Evolutionary conservation across 495 filamentous ascomycete genomes (phyloP).

Genomic region (Evansstolkia leycettana): DNA sequence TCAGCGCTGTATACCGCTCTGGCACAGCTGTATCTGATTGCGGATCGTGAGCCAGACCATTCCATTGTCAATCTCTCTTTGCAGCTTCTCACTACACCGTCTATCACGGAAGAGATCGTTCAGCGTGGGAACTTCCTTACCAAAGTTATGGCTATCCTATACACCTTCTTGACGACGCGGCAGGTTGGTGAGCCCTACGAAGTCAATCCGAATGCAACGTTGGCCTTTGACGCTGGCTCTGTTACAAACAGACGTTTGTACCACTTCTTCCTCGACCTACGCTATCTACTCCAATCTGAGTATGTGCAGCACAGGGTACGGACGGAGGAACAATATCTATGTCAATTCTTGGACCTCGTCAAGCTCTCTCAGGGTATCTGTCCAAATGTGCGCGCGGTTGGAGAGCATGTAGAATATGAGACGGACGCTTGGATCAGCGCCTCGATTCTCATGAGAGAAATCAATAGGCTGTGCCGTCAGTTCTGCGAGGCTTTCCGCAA

Average conservation of each 20-base stretch:
- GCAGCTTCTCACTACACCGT: slow-evolving; percentile 92
- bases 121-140: slow-evolving; percentile 94
- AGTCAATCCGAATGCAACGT: slow-evolving; percentile 65
- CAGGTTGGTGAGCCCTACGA: slow-evolving; percentile 90
- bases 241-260: slow-evolving; percentile 91
- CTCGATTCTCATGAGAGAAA: slow-evolving; percentile 83
- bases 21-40: slow-evolving; percentile 90
- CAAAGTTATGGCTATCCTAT: slow-evolving; percentile 87
- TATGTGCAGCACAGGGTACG: slow-evolving; percentile 76
- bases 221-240: slow-evolving; percentile 86
- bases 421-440: slow-evolving; percentile 97
- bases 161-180: slow-evolving; percentile 90
- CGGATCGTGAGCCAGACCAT: slow-evolving; percentile 92
- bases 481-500: slow-evolving; percentile 77
- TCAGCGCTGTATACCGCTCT: slow-evolving; percentile 87
- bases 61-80: slow-evolving; percentile 95
- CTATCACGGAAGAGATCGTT: slow-evolving; percentile 89
- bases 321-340: slow-evolving; percentile 70
- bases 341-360: slow-evolving; percentile 91
- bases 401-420: slow-evolving; percentile 96
- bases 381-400: slow-evolving; percentile 81
- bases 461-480: slow-evolving; percentile 81
- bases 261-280: slow-evolving; percentile 90
- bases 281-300: slow-evolving; percentile 75
- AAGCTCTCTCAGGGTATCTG: slow-evolving; percentile 95